Evolutionary conservation across 108 stramenopile species (phyloP), one percentile per base, ranked within the genome.

Genomic region (Skeletonema marinoi): DNA sequence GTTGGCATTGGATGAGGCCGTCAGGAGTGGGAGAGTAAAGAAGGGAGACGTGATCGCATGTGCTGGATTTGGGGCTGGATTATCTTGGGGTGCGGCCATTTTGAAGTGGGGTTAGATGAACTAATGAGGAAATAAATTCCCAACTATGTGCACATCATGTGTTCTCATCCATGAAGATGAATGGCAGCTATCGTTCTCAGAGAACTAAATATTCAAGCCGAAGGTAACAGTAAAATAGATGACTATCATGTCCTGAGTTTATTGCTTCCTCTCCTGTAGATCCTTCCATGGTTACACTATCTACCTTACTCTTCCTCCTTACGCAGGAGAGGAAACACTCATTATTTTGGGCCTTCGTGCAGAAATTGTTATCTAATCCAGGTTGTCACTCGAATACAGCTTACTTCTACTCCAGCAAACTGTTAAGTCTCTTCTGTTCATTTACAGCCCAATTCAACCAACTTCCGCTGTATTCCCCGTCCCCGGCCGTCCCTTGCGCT

Each of bases 41-140:
- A 90, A 96, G 71, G 98, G 98, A 19, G 98, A 98, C 83, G 90
- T 98, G 59, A 93, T 99, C 76, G 98, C 97, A 0, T 95, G 93
- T 85, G 92, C 97, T 35, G 98, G 98, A n/a, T 99, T 99, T 68
- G 98, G 97, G 51, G 98, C 98, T 5, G 98, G 98, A 19, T 86
- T 99, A 50, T 92, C 92, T 25, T 99, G 98, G 98, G 98, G 98
- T 9, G 87, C 96, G 9, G 96, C 96, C 39, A 94, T 99, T 56
- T 78, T 99, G 77, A 87, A 81, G 87, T 99, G 97, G 98, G 93
- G 89, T 58, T 83, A 62, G 77, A 29, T 33, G 56, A 41, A 46
- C 0, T 50, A 3, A 50, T 17, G 17, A 50, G 48, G 17, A 19
- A 50, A 4, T 50, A 17, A 50, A 50, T 50, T 39, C 39, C 39